phyloP scores from a whole-genome alignment of 192 early-diverging fungal species.

The Coemansia umbellata region DNA sequence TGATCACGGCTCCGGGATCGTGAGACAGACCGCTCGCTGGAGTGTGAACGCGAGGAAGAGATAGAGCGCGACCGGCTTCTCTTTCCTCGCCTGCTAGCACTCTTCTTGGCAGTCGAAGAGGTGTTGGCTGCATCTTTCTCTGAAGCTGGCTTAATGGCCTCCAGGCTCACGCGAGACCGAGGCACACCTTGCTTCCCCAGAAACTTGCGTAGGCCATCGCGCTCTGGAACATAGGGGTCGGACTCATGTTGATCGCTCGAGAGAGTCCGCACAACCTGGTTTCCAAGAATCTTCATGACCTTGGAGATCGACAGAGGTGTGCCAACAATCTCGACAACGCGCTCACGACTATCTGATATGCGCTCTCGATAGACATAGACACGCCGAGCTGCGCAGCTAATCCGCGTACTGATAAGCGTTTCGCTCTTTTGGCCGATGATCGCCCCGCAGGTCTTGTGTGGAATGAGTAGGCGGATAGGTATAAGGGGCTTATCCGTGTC shows the following conservation, averaged over 20 bases:
- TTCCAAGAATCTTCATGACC: constrained; percentile 39
- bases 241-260: constrained; percentile 44
- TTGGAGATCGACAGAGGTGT: constrained; percentile 32
- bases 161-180: constrained; percentile 28
- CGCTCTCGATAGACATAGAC: constrained; percentile 54
- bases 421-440: constrained; percentile 53
- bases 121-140: constrained; percentile 5
- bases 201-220: constrained; percentile 48
- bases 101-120: constrained; percentile 2
- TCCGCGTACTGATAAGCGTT: constrained; percentile 48
- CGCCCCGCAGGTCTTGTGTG: constrained; percentile 52
- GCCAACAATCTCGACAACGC: constrained; percentile 49
- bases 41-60: constrained; percentile 16
- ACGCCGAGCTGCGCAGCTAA: constrained; percentile 40
- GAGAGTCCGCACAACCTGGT: constrained; percentile 41
- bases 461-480: constrained; percentile 45
- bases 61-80: constrained; percentile 13
- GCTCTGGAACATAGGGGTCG: constrained; percentile 39
- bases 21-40: constrained; percentile 14
- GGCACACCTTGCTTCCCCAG: constrained; percentile 48
- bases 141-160: constrained; percentile 26
- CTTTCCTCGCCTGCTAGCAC: constrained; percentile 1
- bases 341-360: constrained; percentile 49
- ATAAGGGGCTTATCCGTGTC: constrained; percentile 44
- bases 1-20: constrained; percentile 21